Base-by-base conservation (phyloP, 1,139 yeast species). In the Ogataea hybrid region DNA sequence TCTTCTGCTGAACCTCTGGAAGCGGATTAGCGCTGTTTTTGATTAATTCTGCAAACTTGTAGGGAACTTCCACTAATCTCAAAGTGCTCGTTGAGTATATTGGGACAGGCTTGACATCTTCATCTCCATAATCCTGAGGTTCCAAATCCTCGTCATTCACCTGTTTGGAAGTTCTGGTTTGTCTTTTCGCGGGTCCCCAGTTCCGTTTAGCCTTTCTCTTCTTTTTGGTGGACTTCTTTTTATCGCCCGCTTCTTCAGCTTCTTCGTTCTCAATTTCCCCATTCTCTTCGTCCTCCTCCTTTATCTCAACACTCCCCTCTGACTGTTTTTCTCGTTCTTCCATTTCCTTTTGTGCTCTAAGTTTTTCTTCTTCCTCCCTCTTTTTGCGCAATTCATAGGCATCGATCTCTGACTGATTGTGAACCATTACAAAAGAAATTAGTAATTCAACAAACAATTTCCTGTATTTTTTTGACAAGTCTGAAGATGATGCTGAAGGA, bases 11-110 rank as follows among this genome's bases (percentile, higher is more conserved):
- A 0, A 84, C 89, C 14, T 73, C 68, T 3, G 75, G 78, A 14
- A 70, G 58, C 6, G 80, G 75, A 34, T 74, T 69, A 28, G 86
- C 81, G 59, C 95, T 83, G 52, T 87, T 80, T 35, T 73, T 65
- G 23, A 89, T 65, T n/a, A 89, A 77, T 1, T 87, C 84, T 1
- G 81, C 73, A 52, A 78, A 82, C 53, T 84, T 73, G 9, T 69
- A 65, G 1, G 95, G 92, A 15, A 89, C 71, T 16, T 77, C 78
- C 22, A 73, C 73, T 5, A 89, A 59, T 0, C 75, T 75, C 34
- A 87, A 71, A 0, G 96, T 81, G 34, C 84, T 65, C 0, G 95
- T 68, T 0, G 85, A 76, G 67, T 58, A 89, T 52, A 68, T 56
- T 14, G 74, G 77, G n/a, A 48, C 48, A 3, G 77, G 77, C 35